phyloP scores from a whole-genome alignment of 2,329 filamentous ascomycete species.

The Coniochaeta pulveracea region DNA sequence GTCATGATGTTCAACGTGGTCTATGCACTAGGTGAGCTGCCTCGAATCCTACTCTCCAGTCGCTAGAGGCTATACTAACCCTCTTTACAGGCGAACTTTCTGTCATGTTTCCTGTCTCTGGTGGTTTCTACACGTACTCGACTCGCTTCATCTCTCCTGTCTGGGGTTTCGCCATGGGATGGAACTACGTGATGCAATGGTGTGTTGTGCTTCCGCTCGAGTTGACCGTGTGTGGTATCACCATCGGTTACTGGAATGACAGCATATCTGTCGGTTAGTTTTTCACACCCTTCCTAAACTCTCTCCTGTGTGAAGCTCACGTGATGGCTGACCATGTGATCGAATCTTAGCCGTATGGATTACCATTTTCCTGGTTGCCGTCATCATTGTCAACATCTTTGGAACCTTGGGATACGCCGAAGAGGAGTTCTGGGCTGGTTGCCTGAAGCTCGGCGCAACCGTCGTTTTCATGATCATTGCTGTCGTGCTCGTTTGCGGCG shows the following conservation, averaged over 20 bases:
- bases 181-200: constrained; percentile 39
- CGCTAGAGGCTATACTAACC: neutral
- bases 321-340: no score
- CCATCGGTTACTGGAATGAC: constrained; percentile 38
- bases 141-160: constrained; percentile 51
- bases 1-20: constrained; percentile 52
- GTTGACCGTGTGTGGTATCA: constrained; percentile 37
- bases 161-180: constrained; percentile 44
- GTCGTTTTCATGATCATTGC: constrained; percentile 52
- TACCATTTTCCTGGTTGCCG: constrained; percentile 35
- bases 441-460: constrained; percentile 45
- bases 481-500: constrained; percentile 44
- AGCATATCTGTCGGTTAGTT: constrained; percentile 17
- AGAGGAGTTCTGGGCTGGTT: constrained; percentile 44
- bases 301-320: neutral
- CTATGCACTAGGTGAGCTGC: no score
- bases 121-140: constrained; percentile 52
- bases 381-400: constrained; percentile 41
- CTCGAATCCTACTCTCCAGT: no score
- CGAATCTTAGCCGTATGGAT: constrained; percentile 31
- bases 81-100: constrained; percentile 50
- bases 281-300: neutral
- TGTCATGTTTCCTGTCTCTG: constrained; percentile 50
- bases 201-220: constrained; percentile 37
- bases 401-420: constrained; percentile 40